Evolutionary conservation across 305 asterid genomes (phyloP).

Genomic region (Lippia alba): DNA sequence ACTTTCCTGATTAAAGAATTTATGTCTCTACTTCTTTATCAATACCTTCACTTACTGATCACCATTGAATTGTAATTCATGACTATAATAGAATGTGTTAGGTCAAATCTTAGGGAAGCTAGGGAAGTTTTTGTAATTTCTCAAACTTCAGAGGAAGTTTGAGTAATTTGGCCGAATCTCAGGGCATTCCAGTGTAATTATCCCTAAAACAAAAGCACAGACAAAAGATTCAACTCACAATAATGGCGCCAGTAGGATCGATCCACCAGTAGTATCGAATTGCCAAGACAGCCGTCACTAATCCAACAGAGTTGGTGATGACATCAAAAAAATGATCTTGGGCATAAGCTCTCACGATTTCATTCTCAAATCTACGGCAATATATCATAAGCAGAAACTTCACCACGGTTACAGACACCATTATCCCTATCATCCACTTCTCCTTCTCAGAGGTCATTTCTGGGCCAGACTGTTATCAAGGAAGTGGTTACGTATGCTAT

Average conservation of each 20-base stretch:
- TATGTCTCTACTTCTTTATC: too few relatives aligned
- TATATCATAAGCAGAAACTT: constrained; percentile 81
- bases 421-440: constrained; percentile 93
- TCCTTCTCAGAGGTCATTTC: constrained; percentile 62
- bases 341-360: constrained; percentile 84
- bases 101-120: too few relatives aligned
- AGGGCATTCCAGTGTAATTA: too few relatives aligned
- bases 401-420: constrained; percentile 78
- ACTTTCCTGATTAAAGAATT: too few relatives aligned
- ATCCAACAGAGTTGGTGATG: constrained; percentile 86
- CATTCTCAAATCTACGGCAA: constrained; percentile 83
- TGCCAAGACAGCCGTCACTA: constrained; percentile 78
- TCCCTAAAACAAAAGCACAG: not conserved
- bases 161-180: too few relatives aligned
- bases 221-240: constrained; percentile 46
- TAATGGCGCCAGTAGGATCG: constrained; percentile 87
- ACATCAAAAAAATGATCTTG: constrained; percentile 96
- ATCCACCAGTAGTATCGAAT: constrained; percentile 89
- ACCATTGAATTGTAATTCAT: too few relatives aligned
- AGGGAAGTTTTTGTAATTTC: too few relatives aligned
- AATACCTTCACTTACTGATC: too few relatives aligned
- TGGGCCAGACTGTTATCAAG: constrained; percentile 55
- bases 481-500: constrained; percentile 3
- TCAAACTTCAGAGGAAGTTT: too few relatives aligned
- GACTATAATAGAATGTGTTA: too few relatives aligned